Base-by-base conservation (phyloP, 768 basidiomycete species). In the Lepiota subincarnata region DNA sequence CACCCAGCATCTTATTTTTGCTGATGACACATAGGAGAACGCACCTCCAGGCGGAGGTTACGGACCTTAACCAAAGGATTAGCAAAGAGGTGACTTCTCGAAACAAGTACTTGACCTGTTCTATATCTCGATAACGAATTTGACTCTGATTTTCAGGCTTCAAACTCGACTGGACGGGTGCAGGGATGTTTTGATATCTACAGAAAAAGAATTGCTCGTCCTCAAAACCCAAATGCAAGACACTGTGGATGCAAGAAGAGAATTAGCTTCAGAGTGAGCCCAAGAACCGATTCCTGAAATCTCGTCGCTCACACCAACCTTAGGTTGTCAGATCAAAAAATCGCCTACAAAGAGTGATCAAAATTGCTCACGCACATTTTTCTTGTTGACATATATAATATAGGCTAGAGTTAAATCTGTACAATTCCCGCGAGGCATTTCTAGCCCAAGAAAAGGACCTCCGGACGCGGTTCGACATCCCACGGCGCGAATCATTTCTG, bases 221-320 rank as follows among this genome's bases (percentile, higher is more conserved):
- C 13, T 48, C 24, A 37, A 37, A 18, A 54, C 53, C 6, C 53
- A 54, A 11, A 34, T 47, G 26, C 45, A 54, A 40, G 53, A 54
- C 11, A 13, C 28, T 2, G 2, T 42, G 18, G 46, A 54, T 6
- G 47, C 53, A 12, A 47, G 53, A 13, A 38, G 37, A n/a, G 53
- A 54, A 35, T 7, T 41, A 14, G 31, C 28, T 16, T 39, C 46
- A 1, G 53, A 54, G 53, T 54, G 38, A 48, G 53, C 41, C 8
- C 6, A 13, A 2, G 7, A 16, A 19, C 34, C 16, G 28, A 12
- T 14, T 10, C 35, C 38, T 12, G 20, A 11, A 14, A 24, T 24
- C 16, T 20, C 6, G 38, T 12, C 1, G 16, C 20, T 38, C 3
- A 46, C 44, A 20, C 7, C 16, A n/a, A 4, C 14, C n/a, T n/a